Base-by-base conservation (phyloP, 2,329 filamentous ascomycete species). In the Exophiala dermatitidis region DNA sequence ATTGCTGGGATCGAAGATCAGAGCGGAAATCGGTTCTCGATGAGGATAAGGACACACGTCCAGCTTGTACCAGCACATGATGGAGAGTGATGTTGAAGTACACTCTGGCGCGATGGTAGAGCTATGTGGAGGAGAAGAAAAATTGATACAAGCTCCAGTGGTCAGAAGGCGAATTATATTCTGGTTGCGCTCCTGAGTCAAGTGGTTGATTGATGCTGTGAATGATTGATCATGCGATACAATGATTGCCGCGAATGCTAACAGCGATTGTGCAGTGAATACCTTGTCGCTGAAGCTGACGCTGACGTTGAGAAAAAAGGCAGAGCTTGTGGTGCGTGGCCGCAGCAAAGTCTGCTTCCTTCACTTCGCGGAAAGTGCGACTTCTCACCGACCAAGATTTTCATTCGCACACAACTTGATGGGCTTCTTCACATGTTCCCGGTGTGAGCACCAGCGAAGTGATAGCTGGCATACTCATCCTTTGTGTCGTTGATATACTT, bases 51-150 rank as follows among this genome's bases (percentile, higher is more conserved):
- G 57, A 36, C 57, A 59, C 40, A 41, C 48, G 6, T 50, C 26
- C 6, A 59, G 50, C 36, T 51, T 56, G 57, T 46, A 56, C 19
- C 41, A 46, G 48, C 57, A 59, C 57, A 59, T 59, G 46, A 37
- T 51, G 46, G 28, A 26, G 28, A 33, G 19, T 28, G 28, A 4
- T 6, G 30, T n/a, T 34, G 28, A 40, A 19, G 34, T 28, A 8
- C 8, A 4, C 10, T 10, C 5, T 12, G 32, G 42, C 5, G 10
- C 26, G 30, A 9, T 36, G 7, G 32, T 12, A 10, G 3, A 40
- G 31, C 34, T 33, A 6, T 26, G 40, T 42, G 33, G 38, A 28
- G 43, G 9, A 34, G 4, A 19, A 19, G 19, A 19, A 19, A 19
- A 19, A 19, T 19, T 19, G 19, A 19, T 19, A 34, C 30, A 26